These are phyloP conservation scores for Vanderwaltozyma tropicalis DNA, from an alignment of 805 yeast genomes.

Conservation along the genomic window DNA sequence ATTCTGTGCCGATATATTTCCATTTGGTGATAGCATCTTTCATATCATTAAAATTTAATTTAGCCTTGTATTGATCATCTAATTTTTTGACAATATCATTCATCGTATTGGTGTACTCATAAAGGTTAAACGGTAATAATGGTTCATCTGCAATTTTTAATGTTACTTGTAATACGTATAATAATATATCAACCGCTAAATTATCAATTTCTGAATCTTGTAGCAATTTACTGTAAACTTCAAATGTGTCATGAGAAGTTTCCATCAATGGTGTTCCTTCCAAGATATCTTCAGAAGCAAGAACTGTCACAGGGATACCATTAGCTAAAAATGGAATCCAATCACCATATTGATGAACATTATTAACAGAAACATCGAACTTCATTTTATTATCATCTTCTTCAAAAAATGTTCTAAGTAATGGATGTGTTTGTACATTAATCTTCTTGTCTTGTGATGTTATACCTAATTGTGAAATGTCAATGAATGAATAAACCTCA, in stretches of 20 bases:
- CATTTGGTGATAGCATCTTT: slow-evolving; percentile 30
- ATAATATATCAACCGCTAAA: slow-evolving; percentile 45
- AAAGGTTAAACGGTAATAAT: slow-evolving; percentile 56
- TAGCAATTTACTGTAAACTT: slow-evolving; percentile 34
- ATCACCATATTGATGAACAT: slow-evolving; percentile 43
- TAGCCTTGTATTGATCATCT: slow-evolving; percentile 12
- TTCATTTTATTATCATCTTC: slow-evolving; percentile 1
- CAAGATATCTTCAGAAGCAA: slow-evolving; percentile 14
- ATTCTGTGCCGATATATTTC: slow-evolving; percentile 36
- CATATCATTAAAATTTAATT: slow-evolving; percentile 24
- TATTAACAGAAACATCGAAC: slow-evolving; percentile 16
- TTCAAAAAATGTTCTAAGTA: slow-evolving; percentile 36
- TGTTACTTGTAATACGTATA: slow-evolving; percentile 41
- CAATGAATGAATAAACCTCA: slow-evolving; percentile 62
- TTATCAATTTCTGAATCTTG: slow-evolving; percentile 40
- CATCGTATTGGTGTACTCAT: slow-evolving; percentile 36
- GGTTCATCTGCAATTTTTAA: slow-evolving; percentile 68
- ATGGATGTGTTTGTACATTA: slow-evolving; percentile 53
- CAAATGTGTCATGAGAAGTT: slow-evolving; percentile 58
- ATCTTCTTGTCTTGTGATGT: slow-evolving; percentile 49
- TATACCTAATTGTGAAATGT: slow-evolving; percentile 38
- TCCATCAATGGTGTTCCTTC: slow-evolving; percentile 44
- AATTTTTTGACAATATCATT: slow-evolving; percentile 39
- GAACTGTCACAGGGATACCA: slow-evolving; percentile 40
- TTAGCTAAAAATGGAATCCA: slow-evolving; percentile 52